These are phyloP conservation scores for Tausonia pullulans DNA, from an alignment of 1,284 basidiomycete species.

Conservation along the genomic window DNA sequence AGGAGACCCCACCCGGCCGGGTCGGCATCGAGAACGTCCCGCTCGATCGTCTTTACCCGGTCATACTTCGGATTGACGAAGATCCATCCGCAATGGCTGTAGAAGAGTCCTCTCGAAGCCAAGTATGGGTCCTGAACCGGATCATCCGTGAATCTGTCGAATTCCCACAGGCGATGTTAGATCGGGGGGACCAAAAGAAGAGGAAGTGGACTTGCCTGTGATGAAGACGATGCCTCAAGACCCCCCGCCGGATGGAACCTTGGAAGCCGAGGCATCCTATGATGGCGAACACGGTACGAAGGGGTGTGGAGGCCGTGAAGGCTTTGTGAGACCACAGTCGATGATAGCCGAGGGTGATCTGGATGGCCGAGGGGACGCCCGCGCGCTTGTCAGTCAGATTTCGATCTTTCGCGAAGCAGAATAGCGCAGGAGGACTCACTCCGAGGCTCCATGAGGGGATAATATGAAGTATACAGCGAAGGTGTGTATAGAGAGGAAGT, in stretches of 20 bases:
- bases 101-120: conserved; percentile 58
- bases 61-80: conserved; percentile 62
- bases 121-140: conserved; percentile 62
- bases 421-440: conserved; percentile 37
- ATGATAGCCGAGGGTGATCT: conserved; percentile 64
- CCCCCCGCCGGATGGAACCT: conserved; percentile 56
- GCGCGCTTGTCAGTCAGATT: no score
- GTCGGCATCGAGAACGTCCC: conserved; percentile 57
- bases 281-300: conserved; percentile 49
- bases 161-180: no score
- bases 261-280: conserved; percentile 61
- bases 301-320: conserved; percentile 48
- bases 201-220: conserved; percentile 42
- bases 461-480: no score
- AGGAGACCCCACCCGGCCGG: conserved; percentile 39
- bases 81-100: conserved; percentile 74
- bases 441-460: no score
- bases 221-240: conserved; percentile 59
- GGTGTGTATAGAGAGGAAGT: no score
- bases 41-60: conserved; percentile 52
- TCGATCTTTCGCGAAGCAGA: neutral
- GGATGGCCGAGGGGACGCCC: conserved; percentile 22
- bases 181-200: neutral
- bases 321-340: conserved; percentile 62
- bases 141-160: conserved; percentile 55